Percentiles rank a stretch among this genome's conserved stretches.
Evolutionary conservation across 2,329 filamentous ascomycete genomes (phyloP).

Genomic region (Pseudogymnoascus verrucosus): DNA sequence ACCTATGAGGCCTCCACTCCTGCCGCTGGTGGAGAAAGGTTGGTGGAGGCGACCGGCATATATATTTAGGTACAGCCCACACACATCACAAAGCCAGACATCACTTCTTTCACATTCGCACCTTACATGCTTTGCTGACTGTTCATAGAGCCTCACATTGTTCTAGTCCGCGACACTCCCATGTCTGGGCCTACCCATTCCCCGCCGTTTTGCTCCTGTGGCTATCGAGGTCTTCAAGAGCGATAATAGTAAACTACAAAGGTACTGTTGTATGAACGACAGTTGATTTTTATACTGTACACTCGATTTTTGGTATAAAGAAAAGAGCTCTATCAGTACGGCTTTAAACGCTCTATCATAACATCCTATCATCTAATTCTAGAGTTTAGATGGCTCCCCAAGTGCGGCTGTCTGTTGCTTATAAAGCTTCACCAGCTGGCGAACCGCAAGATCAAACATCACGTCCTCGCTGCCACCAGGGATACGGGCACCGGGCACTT

Average conservation of each 20-base stretch:
- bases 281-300: background rate
- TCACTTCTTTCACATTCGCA: background rate
- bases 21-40: background rate
- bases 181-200: too few species aligned
- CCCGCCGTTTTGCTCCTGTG: too few species aligned
- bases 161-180: too few species aligned
- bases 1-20: background rate
- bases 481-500: conserved; percentile 54
- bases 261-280: background rate
- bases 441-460: conserved; percentile 59
- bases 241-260: too few species aligned
- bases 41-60: background rate
- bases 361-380: background rate
- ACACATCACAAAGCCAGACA: background rate
- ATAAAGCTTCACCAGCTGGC: conserved; percentile 65
- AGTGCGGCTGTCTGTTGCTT: background rate
- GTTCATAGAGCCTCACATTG: too few species aligned
- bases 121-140: too few species aligned
- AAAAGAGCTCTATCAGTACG: background rate
- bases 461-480: conserved; percentile 68
- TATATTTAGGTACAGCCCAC: background rate
- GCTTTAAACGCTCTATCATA: background rate
- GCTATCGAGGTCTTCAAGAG: too few species aligned
- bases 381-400: background rate
- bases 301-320: background rate